Evolutionary conservation across 2,329 filamentous ascomycete genomes (phyloP).

Genomic region (Colletotrichum simmondsii): DNA sequence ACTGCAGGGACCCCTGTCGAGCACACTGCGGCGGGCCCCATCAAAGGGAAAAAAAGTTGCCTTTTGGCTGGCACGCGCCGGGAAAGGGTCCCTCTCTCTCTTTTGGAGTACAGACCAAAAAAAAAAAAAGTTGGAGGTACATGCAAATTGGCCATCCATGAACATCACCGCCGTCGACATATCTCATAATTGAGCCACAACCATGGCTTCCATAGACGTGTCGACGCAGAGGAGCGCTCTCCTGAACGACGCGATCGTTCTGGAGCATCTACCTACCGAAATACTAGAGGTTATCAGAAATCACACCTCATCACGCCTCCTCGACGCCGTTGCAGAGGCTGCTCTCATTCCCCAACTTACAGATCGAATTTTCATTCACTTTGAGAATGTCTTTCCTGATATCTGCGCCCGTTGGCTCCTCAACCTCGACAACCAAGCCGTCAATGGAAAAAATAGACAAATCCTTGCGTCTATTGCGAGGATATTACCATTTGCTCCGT

Average conservation of each 20-base stretch:
- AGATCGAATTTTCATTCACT: conserved; percentile 78
- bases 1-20: conserved; percentile 37
- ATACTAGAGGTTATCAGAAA: conserved; percentile 74
- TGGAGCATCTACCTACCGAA: conserved; percentile 75
- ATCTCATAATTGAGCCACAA: conserved; percentile 36
- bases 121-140: conserved; percentile 42
- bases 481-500: conserved; percentile 83
- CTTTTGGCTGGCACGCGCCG: conserved; percentile 33
- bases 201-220: conserved; percentile 68
- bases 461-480: conserved; percentile 80
- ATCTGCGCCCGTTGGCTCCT: conserved; percentile 83
- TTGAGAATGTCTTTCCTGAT: conserved; percentile 82
- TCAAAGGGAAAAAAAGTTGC: conserved; percentile 48
- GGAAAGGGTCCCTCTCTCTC: conserved; percentile 27
- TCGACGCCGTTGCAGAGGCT: conserved; percentile 76
- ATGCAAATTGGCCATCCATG: conserved; percentile 32
- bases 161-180: conserved; percentile 31
- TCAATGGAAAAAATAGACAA: conserved; percentile 44
- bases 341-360: conserved; percentile 78
- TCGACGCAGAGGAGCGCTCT: conserved; percentile 65
- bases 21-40: conserved; percentile 3
- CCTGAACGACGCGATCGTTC: conserved; percentile 62
- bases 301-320: conserved; percentile 72
- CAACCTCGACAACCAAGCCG: conserved; percentile 49
- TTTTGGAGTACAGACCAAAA: conserved; percentile 9